phyloP scores from a whole-genome alignment of 352 stramenopile genomes.

The Discostella stelligera region DNA sequence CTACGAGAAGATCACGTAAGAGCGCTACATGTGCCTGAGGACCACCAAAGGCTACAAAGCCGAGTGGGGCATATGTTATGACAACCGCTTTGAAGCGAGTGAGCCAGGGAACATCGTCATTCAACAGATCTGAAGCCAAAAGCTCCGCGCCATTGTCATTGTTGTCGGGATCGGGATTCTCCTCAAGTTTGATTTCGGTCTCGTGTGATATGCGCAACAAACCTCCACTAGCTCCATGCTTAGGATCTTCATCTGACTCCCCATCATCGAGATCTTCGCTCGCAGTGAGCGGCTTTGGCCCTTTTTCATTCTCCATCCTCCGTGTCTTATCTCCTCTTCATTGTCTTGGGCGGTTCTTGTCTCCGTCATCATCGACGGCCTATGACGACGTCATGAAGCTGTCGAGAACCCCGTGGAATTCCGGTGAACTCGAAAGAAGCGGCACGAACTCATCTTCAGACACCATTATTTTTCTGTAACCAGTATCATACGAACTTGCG shows the following conservation, averaged over 20 bases:
- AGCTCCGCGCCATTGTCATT: conserved; percentile 3
- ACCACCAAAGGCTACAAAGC: conserved; percentile 77
- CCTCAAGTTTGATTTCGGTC: too few relatives aligned
- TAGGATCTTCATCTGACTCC: not conserved
- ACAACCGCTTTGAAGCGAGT: conserved; percentile 67
- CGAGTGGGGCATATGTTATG: conserved; percentile 63
- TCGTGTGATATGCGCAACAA: too few relatives aligned
- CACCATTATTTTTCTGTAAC: too few relatives aligned
- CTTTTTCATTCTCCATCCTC: not conserved
- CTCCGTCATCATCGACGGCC: too few relatives aligned
- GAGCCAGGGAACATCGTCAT: conserved; percentile 60
- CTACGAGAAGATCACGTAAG: conserved; percentile 80
- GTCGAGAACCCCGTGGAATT: too few relatives aligned
- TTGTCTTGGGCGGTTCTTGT: too few relatives aligned
- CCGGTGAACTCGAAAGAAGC: too few relatives aligned
- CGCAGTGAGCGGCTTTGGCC: not conserved
- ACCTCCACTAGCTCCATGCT: too few relatives aligned
- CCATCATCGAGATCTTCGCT: conserved; percentile 6
- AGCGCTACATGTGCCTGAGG: conserved; percentile 77
- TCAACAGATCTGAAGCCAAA: conserved; percentile 14
- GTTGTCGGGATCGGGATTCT: not conserved
- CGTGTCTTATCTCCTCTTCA: too few relatives aligned
- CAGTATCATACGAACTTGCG: too few relatives aligned
- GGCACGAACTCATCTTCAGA: too few relatives aligned
- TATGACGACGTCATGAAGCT: too few relatives aligned